Base-by-base conservation (phyloP, 2,329 filamentous ascomycete genomes). In the Epichloe brachyelytri region DNA sequence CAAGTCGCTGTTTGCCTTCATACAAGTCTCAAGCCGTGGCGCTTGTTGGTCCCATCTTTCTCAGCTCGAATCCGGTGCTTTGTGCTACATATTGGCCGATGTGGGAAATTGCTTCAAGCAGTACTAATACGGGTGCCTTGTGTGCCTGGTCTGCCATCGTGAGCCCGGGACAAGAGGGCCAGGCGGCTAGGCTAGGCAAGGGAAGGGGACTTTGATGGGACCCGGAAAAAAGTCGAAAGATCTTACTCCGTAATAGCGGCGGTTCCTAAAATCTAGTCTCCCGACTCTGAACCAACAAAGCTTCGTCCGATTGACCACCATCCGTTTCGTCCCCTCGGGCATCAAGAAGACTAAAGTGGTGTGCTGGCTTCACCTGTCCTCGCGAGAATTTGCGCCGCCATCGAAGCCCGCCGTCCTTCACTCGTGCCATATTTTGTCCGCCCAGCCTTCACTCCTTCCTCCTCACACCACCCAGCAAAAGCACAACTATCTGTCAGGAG, bases 171-270 rank as follows among this genome's bases (percentile, higher is more conserved):
- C 19, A 30, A 26, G 26, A 38, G 40, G 48, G 43, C 26, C n/a
- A 20, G 30, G 15, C 12, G 30, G 20, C 14, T 15, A 43, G 40
- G 60, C 60, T 58, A 26, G 26, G 26, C 26, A 30, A 8, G 26
- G 7, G 26, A 10, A 22, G 26, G 26, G 26, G 26, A 30, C 8
- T 56, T 59, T 54, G 51, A 45, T 56, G 54, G 45, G 55, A 50
- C 53, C 57, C 57, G 56, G 56, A 62, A 63, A 60, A 63, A 63
- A 62, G 56, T 59, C 56, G 53, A 48, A 43, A 38, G 22, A 19
- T 33, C 30, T 20, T 20, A 26, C 20, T 22, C 20, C 20, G 5
- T 8, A 26, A 8, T 26, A 26, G 37, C 34, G 39, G 19, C 19
- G 15, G 20, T 34, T 26, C 17, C 26, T 11, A 15, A 44, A 43